Evolutionary conservation across 148 eudicot genomes (phyloP).

Genomic region (Agrostemma githago): DNA sequence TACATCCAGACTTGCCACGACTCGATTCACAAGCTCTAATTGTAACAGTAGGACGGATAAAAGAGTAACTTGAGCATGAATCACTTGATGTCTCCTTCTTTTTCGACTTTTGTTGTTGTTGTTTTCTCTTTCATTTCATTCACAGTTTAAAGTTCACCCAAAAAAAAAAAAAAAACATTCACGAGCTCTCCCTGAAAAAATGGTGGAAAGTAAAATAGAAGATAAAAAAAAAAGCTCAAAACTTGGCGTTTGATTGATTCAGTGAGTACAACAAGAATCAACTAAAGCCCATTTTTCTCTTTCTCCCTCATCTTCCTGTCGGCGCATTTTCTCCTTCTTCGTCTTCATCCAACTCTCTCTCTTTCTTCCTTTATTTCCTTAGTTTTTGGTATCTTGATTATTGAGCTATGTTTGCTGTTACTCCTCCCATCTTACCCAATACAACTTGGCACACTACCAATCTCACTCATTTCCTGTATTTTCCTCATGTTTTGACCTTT

Average conservation of each 20-base stretch:
- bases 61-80: too few species aligned
- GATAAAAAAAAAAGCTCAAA: constrained; percentile 11
- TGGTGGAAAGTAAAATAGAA: constrained; percentile 26
- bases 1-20: too few species aligned
- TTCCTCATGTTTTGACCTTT: constrained; percentile 6
- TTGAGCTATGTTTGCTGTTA: constrained; percentile 11
- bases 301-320: constrained; percentile 25
- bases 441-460: constrained; percentile 9
- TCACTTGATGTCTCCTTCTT: too few species aligned
- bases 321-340: constrained; percentile 25
- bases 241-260: constrained; percentile 8
- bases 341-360: background rate
- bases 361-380: background rate
- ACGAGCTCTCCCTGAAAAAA: constrained; percentile 49
- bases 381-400: constrained; percentile 17
- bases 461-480: constrained; percentile 19
- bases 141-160: too few species aligned
- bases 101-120: too few species aligned
- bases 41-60: too few species aligned
- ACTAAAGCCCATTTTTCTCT: constrained; percentile 31
- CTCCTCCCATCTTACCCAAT: background rate
- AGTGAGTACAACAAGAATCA: constrained; percentile 23
- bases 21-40: too few species aligned
- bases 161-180: constrained; percentile 24
- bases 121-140: background rate